Evolutionary conservation across 208 protist species (phyloP).

Genomic region (Leishmania tropica): DNA sequence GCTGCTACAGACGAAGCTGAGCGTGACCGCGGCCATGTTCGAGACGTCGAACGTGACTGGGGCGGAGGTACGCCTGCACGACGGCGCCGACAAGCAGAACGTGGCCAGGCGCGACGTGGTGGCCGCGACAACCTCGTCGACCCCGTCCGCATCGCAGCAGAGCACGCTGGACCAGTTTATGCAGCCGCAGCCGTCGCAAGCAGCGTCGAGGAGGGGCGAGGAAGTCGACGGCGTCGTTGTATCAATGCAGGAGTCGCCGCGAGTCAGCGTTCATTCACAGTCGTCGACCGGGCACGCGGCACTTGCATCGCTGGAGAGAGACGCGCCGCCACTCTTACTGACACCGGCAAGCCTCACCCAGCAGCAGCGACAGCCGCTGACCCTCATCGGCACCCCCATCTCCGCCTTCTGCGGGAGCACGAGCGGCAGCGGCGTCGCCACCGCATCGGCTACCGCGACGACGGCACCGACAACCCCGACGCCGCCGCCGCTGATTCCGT

Average conservation of each 20-base stretch:
- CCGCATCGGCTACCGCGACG: not conserved
- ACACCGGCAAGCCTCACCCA: constrained; percentile 11
- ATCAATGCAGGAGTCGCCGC: not conserved
- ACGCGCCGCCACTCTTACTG: constrained; percentile 4
- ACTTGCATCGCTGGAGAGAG: not conserved
- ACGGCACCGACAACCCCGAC: not conserved
- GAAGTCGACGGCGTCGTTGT: not conserved
- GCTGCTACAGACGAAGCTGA: constrained; percentile 86
- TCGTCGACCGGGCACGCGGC: not conserved
- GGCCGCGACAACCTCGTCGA: constrained; percentile 1
- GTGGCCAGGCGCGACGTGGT: constrained; percentile 49
- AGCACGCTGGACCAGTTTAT: constrained; percentile 63
- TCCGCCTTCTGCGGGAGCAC: not conserved
- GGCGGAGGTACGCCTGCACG: constrained; percentile 33
- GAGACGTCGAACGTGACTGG: constrained; percentile 40
- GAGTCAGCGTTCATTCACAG: not conserved
- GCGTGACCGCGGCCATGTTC: constrained; percentile 79
- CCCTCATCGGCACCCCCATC: constrained; percentile 10
- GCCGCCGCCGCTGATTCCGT: constrained; percentile 15
- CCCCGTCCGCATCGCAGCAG: constrained; percentile 31
- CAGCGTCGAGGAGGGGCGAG: not conserved
- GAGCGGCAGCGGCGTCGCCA: not conserved
- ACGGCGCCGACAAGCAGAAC: constrained; percentile 42
- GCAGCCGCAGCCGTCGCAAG: constrained; percentile 5
- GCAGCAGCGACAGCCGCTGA: constrained; percentile 7